Conservation (phyloP, 2,329 filamentous ascomycete genomes). For the Pseudocercospora musae region DNA sequence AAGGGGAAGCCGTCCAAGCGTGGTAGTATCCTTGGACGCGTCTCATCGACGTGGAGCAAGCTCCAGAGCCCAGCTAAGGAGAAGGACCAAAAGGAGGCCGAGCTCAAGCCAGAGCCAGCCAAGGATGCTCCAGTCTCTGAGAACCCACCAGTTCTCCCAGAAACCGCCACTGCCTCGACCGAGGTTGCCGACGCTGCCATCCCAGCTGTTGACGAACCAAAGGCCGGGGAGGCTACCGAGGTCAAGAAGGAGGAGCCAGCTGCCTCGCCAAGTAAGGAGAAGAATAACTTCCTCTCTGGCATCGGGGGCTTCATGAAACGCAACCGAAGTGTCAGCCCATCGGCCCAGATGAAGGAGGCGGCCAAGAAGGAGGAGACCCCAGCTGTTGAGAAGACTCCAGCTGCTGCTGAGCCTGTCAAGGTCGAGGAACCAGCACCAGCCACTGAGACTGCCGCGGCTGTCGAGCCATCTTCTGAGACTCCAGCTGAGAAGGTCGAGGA, state of each 20-base stretch:
- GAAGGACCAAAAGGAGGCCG: slow-evolving; percentile 74
- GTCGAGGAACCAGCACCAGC: slow-evolving; percentile 30
- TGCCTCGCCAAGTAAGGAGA: slow-evolving; percentile 33
- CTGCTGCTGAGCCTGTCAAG: slow-evolving; percentile 19
- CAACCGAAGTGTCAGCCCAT: slow-evolving; percentile 38
- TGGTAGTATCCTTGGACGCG: slow-evolving; percentile 74
- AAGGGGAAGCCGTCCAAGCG: slow-evolving; percentile 73
- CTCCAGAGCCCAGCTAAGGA: slow-evolving; percentile 49
- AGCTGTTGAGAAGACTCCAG: slow-evolving; percentile 27
- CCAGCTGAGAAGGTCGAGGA: slow-evolving; percentile 25
- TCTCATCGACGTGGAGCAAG: slow-evolving; percentile 57
- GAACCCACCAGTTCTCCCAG: slow-evolving; percentile 36
- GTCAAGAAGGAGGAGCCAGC: slow-evolving; percentile 41
- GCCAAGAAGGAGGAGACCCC: slow-evolving; percentile 30
- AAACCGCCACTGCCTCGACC: slow-evolving; percentile 43
- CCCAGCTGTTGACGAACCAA: slow-evolving; percentile 36
- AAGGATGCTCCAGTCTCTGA: slow-evolving; percentile 48
- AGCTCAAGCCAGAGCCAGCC: slow-evolving; percentile 52
- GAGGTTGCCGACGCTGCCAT: slow-evolving; percentile 33
- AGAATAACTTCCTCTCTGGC: slow-evolving; percentile 34
- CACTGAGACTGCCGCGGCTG: slow-evolving; percentile 28
- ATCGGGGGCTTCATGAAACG: slow-evolving; percentile 34
- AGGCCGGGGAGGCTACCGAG: slow-evolving; percentile 36
- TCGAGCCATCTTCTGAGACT: slow-evolving; percentile 32
- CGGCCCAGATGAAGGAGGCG: slow-evolving; percentile 36